A percentile compares a stretch with the other conserved stretches of the same genome.
phyloP scores from a whole-genome alignment of 1,284 basidiomycete species.

The Uromyces viciae-fabae region DNA sequence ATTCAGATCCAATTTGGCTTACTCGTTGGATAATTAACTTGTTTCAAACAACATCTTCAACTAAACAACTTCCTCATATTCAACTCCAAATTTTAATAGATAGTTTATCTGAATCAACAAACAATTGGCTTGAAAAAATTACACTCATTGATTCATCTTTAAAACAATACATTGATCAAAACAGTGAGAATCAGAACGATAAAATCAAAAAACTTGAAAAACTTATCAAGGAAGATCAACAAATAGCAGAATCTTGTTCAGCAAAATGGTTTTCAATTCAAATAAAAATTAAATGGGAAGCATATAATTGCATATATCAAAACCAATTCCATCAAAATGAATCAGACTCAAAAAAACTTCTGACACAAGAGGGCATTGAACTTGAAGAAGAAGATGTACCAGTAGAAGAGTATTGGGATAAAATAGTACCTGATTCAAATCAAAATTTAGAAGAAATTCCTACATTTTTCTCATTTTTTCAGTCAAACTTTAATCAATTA shows the following conservation, averaged over 20 bases:
- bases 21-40: constrained; percentile 22
- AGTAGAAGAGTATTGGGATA: background rate
- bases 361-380: background rate
- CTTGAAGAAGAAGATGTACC: background rate
- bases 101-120: background rate
- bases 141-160: background rate
- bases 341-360: background rate
- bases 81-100: background rate
- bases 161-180: background rate
- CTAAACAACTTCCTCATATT: background rate
- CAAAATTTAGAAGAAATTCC: constrained; percentile 2
- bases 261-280: constrained; percentile 32
- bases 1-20: constrained; percentile 16
- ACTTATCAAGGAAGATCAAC: background rate
- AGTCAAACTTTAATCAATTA: constrained; percentile 5
- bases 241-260: constrained; percentile 22
- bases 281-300: constrained; percentile 5
- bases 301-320: constrained; percentile 8
- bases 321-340: background rate
- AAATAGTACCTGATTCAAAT: background rate
- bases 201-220: background rate
- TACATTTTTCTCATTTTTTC: constrained; percentile 23
- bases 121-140: constrained; percentile 20
- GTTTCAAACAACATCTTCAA: background rate
- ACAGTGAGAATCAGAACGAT: background rate